phyloP scores from a whole-genome alignment of 495 filamentous ascomycete genomes.

The Talaromyces proteolyticus region DNA sequence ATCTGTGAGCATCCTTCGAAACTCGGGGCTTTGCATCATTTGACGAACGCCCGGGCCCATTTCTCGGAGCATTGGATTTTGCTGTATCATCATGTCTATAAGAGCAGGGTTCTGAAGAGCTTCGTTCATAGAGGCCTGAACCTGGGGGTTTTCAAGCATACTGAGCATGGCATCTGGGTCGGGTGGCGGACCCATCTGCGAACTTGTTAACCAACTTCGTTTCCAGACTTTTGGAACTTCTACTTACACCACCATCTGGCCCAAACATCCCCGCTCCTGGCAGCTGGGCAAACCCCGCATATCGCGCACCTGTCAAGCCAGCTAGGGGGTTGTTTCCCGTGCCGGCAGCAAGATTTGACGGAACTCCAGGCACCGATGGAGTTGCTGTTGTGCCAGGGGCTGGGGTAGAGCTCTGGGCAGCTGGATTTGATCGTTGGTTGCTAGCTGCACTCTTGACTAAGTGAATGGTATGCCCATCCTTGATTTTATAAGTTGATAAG shows the following conservation, averaged over 20 bases:
- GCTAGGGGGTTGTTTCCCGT: conserved; percentile 88
- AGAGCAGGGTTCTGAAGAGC: conserved; percentile 89
- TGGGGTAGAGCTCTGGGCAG: conserved; percentile 43
- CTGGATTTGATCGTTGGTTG: conserved; percentile 64
- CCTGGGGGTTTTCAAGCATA: conserved; percentile 82
- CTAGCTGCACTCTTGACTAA: conserved; percentile 93
- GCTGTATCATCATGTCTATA: conserved; percentile 85
- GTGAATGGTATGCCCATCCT: conserved; percentile 92
- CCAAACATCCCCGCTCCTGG: conserved; percentile 89
- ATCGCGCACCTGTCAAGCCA: conserved; percentile 86
- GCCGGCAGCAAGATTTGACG: conserved; percentile 86
- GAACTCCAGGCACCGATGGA: conserved; percentile 56
- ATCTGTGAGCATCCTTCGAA: conserved; percentile 94
- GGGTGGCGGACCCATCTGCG: conserved; percentile 88
- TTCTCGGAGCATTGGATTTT: conserved; percentile 80
- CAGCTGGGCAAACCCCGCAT: conserved; percentile 85
- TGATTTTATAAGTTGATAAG: conserved; percentile 84
- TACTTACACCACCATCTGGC: conserved; percentile 90
- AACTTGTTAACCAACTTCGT: neutral
- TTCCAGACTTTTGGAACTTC: neutral
- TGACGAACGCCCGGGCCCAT: conserved; percentile 76
- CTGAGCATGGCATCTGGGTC: conserved; percentile 70
- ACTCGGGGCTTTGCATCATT: conserved; percentile 77
- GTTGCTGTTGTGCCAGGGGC: conserved; percentile 44
- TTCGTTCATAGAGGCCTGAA: conserved; percentile 82